Evolutionary conservation across 78 protist species (phyloP), one percentile per base, ranked within the genome.

Genomic region (Dictyostelium citrinum): DNA sequence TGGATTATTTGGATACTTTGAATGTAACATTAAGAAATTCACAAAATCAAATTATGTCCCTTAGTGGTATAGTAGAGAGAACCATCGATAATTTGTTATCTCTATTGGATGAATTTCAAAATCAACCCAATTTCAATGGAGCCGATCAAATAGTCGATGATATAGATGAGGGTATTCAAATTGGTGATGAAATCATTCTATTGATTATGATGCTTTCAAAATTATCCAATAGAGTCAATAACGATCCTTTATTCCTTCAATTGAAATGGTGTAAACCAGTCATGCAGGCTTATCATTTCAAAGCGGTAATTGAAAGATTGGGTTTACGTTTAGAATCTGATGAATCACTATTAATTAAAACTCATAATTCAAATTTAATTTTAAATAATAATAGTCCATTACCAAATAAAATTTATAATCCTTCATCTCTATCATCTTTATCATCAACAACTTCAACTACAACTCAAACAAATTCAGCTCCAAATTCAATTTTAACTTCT

Each of bases 1-100:
- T 84, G 41, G 91, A 84, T 31, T 84, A 84, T 60, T 75, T 84
- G 43, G 91, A 84, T 22, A 84, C 91, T 11, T 17, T 84, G 35
- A 84, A 84, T 27, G 33, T 41, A 10, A 84, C 91, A 51, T 33
- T 84, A 17, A 46, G 91, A 72, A 84, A 84, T 60, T 41, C 75
- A 10, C 82, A 60, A 29, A 84, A 84, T 58, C 91, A 84, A 60
- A 51, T 84, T 5, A 84, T 84, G 91, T 84, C 91, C 5, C 41
- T 84, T 8, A 60, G 68, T 75, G 82, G 83, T 39, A 27, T 84
- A 6, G 83, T 72, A 1, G 91, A 84, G 14, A 72, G 83, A 49
- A 84, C 91, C 11, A 75, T 58, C 4, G 91, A 84, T 74, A 84
- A 84, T 84, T 24, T 79, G 11, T 64, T 84, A 6, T 84, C 91